These are phyloP conservation scores for Nemania sp. DNA, from an alignment of 2,329 filamentous ascomycete species.

Conservation along the genomic window DNA sequence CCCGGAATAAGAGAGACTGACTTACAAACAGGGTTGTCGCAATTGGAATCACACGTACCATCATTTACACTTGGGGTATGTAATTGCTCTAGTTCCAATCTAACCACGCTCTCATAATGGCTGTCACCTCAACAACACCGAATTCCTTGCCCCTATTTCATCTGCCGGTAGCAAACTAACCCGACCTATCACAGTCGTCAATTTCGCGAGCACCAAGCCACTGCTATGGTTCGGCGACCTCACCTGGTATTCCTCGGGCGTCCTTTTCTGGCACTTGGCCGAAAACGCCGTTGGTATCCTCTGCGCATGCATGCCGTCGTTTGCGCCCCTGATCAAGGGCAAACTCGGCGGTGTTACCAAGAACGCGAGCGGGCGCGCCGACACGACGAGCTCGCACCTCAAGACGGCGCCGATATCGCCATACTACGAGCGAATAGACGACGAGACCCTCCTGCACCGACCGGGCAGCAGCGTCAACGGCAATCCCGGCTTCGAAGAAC, in stretches of 20 bases:
- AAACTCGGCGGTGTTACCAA: background rate
- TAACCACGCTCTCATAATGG: too few relatives aligned
- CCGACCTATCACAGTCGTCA: constrained; percentile 4
- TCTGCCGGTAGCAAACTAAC: constrained; percentile 3
- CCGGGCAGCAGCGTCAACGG: background rate
- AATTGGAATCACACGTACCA: constrained; percentile 23
- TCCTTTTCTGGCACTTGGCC: constrained; percentile 28
- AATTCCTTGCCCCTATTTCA: background rate
- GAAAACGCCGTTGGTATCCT: constrained; percentile 26
- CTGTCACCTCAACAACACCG: too few relatives aligned
- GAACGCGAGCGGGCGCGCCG: background rate
- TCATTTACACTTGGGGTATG: constrained; percentile 25
- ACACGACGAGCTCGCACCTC: background rate
- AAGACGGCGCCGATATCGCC: constrained; percentile 1
- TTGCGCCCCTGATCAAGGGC: constrained; percentile 17
- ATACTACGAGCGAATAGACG: constrained; percentile 17
- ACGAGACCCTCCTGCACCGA: constrained; percentile 4
- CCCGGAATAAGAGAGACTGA: background rate
- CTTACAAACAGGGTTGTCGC: constrained; percentile 14
- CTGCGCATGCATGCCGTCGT: constrained; percentile 23
- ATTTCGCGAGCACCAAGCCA: constrained; percentile 15
- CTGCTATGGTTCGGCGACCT: constrained; percentile 20
- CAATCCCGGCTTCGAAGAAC: constrained; percentile 1
- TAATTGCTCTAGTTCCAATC: background rate
- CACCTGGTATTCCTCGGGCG: constrained; percentile 25